These are phyloP conservation scores for Ophiostoma pallidulum DNA, from an alignment of 2,329 filamentous ascomycete species.

Conservation along the genomic window DNA sequence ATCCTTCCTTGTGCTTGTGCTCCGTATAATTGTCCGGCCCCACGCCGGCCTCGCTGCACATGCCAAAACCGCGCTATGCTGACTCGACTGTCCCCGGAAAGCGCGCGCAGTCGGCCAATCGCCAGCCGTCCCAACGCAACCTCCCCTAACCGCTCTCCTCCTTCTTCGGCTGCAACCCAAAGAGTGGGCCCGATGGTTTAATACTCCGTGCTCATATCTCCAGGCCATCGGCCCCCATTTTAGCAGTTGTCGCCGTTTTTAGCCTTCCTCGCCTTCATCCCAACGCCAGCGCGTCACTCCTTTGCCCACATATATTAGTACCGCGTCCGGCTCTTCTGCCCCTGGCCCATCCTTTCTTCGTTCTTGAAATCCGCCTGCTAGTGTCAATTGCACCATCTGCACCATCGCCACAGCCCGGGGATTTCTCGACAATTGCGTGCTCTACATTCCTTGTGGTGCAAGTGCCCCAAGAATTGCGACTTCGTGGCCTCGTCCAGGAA, in stretches of 20 bases:
- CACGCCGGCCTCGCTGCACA: no score
- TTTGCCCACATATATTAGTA: not conserved
- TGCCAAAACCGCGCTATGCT: constrained; percentile 4
- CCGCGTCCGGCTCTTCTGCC: not conserved
- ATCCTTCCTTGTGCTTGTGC: no score
- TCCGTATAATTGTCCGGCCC: no score
- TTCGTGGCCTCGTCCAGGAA: no score
- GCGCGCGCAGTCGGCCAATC: constrained; percentile 4
- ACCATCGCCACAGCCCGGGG: constrained; percentile 6
- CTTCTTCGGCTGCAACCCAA: no score
- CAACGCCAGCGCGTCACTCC: no score
- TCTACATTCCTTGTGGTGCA: constrained; percentile 11
- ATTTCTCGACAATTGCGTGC: constrained; percentile 12
- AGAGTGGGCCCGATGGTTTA: no score
- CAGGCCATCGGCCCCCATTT: no score
- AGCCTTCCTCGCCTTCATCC: no score
- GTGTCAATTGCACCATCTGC: constrained; percentile 15
- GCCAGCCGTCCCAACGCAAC: not conserved
- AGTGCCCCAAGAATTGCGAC: constrained; percentile 7
- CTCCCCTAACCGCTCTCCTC: not conserved
- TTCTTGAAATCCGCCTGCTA: constrained; percentile 1
- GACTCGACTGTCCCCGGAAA: constrained; percentile 3
- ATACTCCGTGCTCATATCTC: no score
- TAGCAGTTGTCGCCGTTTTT: no score
- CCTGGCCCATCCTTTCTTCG: not conserved